Evolutionary conservation across 768 basidiomycete species (phyloP).

Genomic region (Rhizopogon rudus): DNA sequence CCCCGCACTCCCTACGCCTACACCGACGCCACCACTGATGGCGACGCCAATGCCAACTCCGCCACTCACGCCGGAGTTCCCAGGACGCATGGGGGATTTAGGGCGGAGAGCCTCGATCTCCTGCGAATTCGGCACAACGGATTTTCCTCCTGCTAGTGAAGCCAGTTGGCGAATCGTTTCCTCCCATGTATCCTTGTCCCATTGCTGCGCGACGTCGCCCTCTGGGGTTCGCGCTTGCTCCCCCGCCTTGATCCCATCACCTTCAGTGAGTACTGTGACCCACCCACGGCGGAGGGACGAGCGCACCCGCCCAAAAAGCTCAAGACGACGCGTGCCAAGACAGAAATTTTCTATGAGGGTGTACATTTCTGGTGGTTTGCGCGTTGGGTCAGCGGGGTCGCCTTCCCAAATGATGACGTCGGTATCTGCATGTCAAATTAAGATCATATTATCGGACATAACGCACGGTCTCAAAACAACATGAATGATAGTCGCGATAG

Average conservation of each 20-base stretch:
- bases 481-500: background rate
- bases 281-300: slow-evolving; percentile 80
- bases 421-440: slow-evolving; percentile 56
- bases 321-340: slow-evolving; percentile 85
- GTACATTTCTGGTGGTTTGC: slow-evolving; percentile 94
- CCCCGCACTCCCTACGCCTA: slow-evolving; percentile 7
- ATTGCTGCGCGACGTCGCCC: slow-evolving; percentile 29
- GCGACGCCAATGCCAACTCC: slow-evolving; percentile 19
- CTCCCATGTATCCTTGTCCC: slow-evolving; percentile 66
- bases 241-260: slow-evolving; percentile 51
- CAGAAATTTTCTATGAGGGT: slow-evolving; percentile 97
- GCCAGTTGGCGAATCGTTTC: slow-evolving; percentile 50
- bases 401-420: slow-evolving; percentile 97
- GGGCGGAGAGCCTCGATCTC: slow-evolving; percentile 85
- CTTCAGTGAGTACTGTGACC: slow-evolving; percentile 78
- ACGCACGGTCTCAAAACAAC: background rate
- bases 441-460: no score
- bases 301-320: slow-evolving; percentile 73
- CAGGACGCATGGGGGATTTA: slow-evolving; percentile 68
- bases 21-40: slow-evolving; percentile 17
- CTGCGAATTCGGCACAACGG: slow-evolving; percentile 65
- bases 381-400: slow-evolving; percentile 75
- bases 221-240: slow-evolving; percentile 23
- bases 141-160: slow-evolving; percentile 41
- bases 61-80: slow-evolving; percentile 21